Conservation (phyloP, 1,284 basidiomycete species). For the Tylopilus orsonianus region DNA sequence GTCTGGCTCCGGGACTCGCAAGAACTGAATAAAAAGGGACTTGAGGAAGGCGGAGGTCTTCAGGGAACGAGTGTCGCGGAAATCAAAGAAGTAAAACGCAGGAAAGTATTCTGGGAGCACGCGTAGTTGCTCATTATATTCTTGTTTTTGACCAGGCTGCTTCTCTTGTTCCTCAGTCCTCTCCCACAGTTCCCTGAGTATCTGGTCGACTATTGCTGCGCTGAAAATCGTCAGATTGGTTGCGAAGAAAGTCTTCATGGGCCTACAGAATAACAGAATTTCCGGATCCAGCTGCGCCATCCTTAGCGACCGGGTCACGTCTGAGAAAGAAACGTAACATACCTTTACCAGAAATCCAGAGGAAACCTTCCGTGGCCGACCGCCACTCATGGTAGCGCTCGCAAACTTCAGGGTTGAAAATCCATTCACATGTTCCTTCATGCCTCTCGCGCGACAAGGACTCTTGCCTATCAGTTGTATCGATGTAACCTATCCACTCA, state of each 20-base stretch:
- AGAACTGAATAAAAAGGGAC: slow-evolving; percentile 30
- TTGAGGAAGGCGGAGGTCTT: slow-evolving; percentile 22
- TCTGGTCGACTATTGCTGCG: slow-evolving; percentile 27
- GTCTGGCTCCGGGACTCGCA: slow-evolving; percentile 26
- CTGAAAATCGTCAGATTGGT: slow-evolving; percentile 16
- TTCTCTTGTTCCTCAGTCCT: slow-evolving; percentile 28
- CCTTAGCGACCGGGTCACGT: slow-evolving; percentile 7
- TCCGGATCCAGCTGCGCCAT: slow-evolving; percentile 20
- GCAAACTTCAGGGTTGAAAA: slow-evolving; percentile 24
- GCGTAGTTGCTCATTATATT: slow-evolving; percentile 18
- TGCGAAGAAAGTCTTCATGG: not conserved
- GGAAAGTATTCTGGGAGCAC: slow-evolving; percentile 29
- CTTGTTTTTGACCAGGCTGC: slow-evolving; percentile 13
- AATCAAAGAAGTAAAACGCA: slow-evolving; percentile 32
- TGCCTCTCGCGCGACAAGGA: slow-evolving; percentile 28
- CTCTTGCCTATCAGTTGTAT: slow-evolving; percentile 26
- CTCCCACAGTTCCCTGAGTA: slow-evolving; percentile 28
- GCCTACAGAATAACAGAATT: slow-evolving; percentile 29
- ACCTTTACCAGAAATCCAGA: slow-evolving; percentile 30
- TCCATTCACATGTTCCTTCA: slow-evolving; percentile 28
- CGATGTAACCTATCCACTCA: slow-evolving; percentile 28
- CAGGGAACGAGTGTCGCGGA: slow-evolving; percentile 26
- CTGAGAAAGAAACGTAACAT: not conserved
- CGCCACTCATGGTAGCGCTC: slow-evolving; percentile 26
- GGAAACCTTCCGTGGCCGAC: slow-evolving; percentile 20